Conservation (phyloP, 78 protist genomes). For the Fonticula alba region DNA sequence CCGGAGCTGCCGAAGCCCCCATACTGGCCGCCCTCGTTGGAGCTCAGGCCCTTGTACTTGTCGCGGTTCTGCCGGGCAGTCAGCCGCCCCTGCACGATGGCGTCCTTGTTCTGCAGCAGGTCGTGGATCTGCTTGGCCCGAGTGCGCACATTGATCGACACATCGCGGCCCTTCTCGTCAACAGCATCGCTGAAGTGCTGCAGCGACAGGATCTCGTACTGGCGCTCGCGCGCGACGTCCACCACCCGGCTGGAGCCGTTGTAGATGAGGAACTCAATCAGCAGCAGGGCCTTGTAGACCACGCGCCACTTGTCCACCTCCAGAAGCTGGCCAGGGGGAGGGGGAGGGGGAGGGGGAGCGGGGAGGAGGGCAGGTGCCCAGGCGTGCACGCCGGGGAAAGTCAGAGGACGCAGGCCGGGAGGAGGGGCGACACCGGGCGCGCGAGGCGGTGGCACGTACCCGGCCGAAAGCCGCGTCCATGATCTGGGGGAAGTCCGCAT, state of each 20-base stretch:
- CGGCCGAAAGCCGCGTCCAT: slow-evolving; percentile 21
- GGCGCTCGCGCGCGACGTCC: slow-evolving; percentile 8
- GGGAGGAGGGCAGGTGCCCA: too few species aligned
- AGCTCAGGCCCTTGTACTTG: not conserved
- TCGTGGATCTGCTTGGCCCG: slow-evolving; percentile 11
- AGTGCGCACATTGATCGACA: slow-evolving; percentile 9
- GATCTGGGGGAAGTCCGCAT: slow-evolving; percentile 4
- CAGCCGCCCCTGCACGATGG: not conserved
- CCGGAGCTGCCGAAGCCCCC: too few species aligned
- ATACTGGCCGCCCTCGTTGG: not conserved
- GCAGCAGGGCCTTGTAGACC: slow-evolving; percentile 16
- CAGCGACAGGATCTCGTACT: slow-evolving; percentile 5
- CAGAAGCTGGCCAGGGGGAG: not conserved
- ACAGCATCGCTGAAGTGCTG: not conserved
- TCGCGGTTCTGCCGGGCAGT: slow-evolving; percentile 1
- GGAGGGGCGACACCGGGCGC: too few species aligned
- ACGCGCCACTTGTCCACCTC: slow-evolving; percentile 14
- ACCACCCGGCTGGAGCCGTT: slow-evolving; percentile 16
- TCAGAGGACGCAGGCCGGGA: too few species aligned
- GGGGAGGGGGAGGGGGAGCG: too few species aligned
- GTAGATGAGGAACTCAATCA: slow-evolving; percentile 14
- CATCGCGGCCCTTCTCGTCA: slow-evolving; percentile 16
- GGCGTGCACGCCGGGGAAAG: too few species aligned
- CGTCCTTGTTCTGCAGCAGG: slow-evolving; percentile 13
- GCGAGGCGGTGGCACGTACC: not conserved